Base-by-base conservation (phyloP, 257 asterid species). In the Petunia secreta region DNA sequence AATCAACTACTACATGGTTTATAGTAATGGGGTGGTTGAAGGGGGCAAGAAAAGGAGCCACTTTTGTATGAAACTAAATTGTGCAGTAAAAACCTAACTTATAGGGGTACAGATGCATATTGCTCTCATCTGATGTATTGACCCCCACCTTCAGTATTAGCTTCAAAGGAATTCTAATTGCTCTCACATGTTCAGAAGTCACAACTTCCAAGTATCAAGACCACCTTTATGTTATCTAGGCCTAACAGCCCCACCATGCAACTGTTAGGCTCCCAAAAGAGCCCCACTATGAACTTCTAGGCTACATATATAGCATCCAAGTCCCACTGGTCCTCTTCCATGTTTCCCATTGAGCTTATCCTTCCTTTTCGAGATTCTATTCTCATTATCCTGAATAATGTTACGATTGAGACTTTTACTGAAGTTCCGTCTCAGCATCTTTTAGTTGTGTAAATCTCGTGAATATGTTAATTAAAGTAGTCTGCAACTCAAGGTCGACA, bases 111-210 rank as follows among this genome's bases (percentile, higher is more conserved):
- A 73, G 46, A 37, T 50, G 50, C 59, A 73, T 25, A 73, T 50
- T 50, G 78, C 46, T 73, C 44, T 25, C 25, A 36, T 14, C 25
- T 34, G 57, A 52, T 52, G 15, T 15, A 52, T 52, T 52, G 78
- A 50, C 78, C 67, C 83, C 85, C 85, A 78, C 57, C 14, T 75
- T 59, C 40, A 63, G 55, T 65, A 63, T 41, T 81, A 63, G 80
- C 69, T 82, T 82, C 48, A 13, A 34, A 16, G 58, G 60, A 50
- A 55, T 46, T 68, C 15, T 46, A 8, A 69, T 58, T 82, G 44
- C 44, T 46, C 75, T 63, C 58, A 57, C 79, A 43, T 78, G 25
- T 78, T 36, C 75, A 77, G 14, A 57, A 65, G 58, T 55, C 13
- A 34, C 78, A 73, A 50, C 62, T 73, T 60, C 50, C 44, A 34